Base-by-base conservation (phyloP, 331 rosid genomes). In the Quercus phellos region DNA sequence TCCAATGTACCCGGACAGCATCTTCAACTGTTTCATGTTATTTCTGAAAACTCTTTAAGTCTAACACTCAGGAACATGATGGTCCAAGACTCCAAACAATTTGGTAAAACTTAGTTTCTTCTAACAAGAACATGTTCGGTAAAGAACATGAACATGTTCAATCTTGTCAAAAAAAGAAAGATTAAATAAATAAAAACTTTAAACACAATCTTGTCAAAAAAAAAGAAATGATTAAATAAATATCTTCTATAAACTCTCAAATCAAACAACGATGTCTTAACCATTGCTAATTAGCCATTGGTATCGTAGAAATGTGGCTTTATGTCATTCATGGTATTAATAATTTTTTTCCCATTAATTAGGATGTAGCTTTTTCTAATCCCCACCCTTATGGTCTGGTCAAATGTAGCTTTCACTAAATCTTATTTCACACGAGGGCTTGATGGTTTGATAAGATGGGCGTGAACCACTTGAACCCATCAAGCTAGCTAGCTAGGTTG, bases 361-460 rank as follows among this genome's bases (percentile, higher is more conserved):
- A 19, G 3, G 13, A 68, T 14, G 70, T 55, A 7, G 70, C 77
- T 78, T 78, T 78, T 11, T 46, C 3, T 12, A 46, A 10, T 46
- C 17, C 16, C 16, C 16, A 3, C 4, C 16, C 17, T 46, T 12
- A 3, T 46, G 53, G 53, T 46, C 14, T 0, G 53, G 54, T 74
- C 29, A 3, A 18, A 68, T 8, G 71, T 55, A 8, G 61, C 77
- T 78, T 78, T 78, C 77, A 58, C 21, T 19, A 34, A 30, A 42
- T 61, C 72, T 5, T 26, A 72, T 43, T 14, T 22, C 77, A 78
- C 82, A 78, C 77, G 73, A 59, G 77, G 72, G 66, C 58, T 29
- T 14, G 19, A 50, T 68, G 29, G 32, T 7, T n/a, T 67, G 67
- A 74, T 19, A 56, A 22, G 27, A 55, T 22, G 64, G 34, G n/a